Conservation (phyloP, 2,329 filamentous ascomycete genomes). For the Colletotrichum lupini region DNA sequence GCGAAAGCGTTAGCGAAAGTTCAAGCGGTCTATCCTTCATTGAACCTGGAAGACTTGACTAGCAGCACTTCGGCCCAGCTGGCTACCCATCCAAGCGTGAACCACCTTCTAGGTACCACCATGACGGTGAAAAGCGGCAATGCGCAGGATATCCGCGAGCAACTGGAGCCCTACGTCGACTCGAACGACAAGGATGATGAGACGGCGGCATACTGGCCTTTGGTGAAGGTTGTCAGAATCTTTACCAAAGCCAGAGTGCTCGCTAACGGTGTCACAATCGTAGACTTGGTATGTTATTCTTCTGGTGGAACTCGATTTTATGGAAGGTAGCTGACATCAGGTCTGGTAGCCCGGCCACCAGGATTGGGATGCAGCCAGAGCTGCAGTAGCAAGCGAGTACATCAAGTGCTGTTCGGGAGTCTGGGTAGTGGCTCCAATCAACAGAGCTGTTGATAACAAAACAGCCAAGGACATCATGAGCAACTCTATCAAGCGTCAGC, state of each 20-base stretch:
- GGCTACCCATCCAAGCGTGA: background rate
- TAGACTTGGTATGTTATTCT: background rate
- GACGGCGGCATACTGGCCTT: constrained; percentile 53
- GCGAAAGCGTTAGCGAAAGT: constrained; percentile 54
- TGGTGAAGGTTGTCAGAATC: constrained; percentile 39
- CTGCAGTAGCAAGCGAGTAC: constrained; percentile 67
- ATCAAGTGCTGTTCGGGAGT: constrained; percentile 69
- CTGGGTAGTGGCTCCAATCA: constrained; percentile 72
- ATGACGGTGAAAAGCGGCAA: background rate
- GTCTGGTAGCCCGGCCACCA: constrained; percentile 60
- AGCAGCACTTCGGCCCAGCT: background rate
- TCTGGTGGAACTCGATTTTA: rapidly evolving
- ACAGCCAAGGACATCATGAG: constrained; percentile 67
- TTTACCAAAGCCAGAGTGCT: constrained; percentile 4
- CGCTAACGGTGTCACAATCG: background rate
- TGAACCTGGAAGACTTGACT: background rate
- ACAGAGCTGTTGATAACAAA: constrained; percentile 69
- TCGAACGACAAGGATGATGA: background rate
- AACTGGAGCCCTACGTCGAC: constrained; percentile 1
- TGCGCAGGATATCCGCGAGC: background rate
- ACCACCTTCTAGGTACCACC: background rate
- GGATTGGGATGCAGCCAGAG: constrained; percentile 69
- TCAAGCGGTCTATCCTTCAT: constrained; percentile 56
- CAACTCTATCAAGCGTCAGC: constrained; percentile 66
- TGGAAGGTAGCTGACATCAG: constrained; percentile 14